phyloP scores from a whole-genome alignment of 345 rosid species.

The Trapa incisa region DNA sequence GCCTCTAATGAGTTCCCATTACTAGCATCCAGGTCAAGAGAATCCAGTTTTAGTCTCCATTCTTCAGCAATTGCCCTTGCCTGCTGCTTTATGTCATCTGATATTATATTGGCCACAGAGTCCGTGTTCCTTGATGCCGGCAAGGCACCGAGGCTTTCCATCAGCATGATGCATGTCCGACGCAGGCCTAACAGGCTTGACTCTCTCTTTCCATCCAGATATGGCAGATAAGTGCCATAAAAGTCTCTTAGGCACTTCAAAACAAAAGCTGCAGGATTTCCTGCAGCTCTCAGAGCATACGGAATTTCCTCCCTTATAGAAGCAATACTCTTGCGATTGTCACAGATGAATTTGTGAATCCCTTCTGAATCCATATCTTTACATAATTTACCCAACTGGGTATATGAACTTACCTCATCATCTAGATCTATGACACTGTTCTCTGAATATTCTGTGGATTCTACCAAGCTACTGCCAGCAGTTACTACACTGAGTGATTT shows the following conservation, averaged over 20 bases:
- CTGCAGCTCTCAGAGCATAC: constrained; percentile 63
- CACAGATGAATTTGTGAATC: constrained; percentile 86
- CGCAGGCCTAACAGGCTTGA: constrained; percentile 83
- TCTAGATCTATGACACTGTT: constrained; percentile 20
- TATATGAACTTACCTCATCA: constrained; percentile 48
- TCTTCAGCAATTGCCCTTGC: constrained; percentile 75
- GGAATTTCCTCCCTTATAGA: constrained; percentile 85
- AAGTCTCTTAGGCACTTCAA: constrained; percentile 74
- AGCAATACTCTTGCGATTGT: constrained; percentile 94
- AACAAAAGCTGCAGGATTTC: constrained; percentile 62
- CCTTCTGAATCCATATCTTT: constrained; percentile 79
- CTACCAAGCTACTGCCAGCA: constrained; percentile 40
- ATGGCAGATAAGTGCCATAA: constrained; percentile 49
- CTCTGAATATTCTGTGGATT: constrained; percentile 32
- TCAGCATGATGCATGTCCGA: constrained; percentile 94
- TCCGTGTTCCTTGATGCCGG: constrained; percentile 29
- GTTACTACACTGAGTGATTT: constrained; percentile 27
- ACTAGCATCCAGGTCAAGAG: constrained; percentile 71
- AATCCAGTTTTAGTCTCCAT: constrained; percentile 78
- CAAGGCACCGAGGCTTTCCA: constrained; percentile 89
- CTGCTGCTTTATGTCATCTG: constrained; percentile 49
- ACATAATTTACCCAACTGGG: constrained; percentile 66
- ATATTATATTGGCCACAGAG: constrained; percentile 41
- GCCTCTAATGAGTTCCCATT: constrained; percentile 98
- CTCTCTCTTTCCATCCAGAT: constrained; percentile 74